Conservation (phyloP, 441 rosid species). For the Metrosideros polymorpha region DNA sequence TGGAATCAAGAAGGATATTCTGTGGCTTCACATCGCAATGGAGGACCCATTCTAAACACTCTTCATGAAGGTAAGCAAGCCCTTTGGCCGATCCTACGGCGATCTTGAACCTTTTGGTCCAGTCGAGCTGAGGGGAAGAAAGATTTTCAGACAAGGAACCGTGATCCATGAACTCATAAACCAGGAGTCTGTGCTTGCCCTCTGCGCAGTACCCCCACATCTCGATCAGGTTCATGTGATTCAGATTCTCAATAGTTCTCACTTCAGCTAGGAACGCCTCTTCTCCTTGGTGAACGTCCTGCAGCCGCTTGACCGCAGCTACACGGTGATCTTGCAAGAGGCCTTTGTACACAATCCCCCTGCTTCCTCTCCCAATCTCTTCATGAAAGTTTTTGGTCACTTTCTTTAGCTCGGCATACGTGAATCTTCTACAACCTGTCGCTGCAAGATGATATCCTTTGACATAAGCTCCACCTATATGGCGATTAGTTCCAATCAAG, state of each 20-base stretch:
- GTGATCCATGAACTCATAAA: not conserved
- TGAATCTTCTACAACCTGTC: not conserved
- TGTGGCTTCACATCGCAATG: not conserved
- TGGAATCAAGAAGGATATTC: not conserved
- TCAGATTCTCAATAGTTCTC: not conserved
- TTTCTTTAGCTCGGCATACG: not conserved
- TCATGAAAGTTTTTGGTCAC: not conserved
- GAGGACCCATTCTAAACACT: not conserved
- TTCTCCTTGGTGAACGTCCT: not conserved
- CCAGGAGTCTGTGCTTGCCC: not conserved
- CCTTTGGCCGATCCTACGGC: not conserved
- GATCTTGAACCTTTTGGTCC: not conserved
- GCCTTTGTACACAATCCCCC: not conserved
- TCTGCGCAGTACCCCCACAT: not conserved
- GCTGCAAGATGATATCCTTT: not conserved
- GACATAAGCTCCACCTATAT: too few relatives aligned
- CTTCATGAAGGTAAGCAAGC: not conserved
- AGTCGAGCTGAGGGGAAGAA: not conserved
- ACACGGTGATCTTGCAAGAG: not conserved
- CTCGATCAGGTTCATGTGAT: constrained; percentile 3
- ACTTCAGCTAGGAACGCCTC: not conserved
- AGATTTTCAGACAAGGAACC: not conserved
- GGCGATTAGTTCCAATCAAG: too few relatives aligned
- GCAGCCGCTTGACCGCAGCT: not conserved
- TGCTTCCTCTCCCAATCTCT: not conserved